These are phyloP conservation scores for Pelargonium fulgidum DNA, from an alignment of 441 rosid species.

Conservation along the genomic window DNA sequence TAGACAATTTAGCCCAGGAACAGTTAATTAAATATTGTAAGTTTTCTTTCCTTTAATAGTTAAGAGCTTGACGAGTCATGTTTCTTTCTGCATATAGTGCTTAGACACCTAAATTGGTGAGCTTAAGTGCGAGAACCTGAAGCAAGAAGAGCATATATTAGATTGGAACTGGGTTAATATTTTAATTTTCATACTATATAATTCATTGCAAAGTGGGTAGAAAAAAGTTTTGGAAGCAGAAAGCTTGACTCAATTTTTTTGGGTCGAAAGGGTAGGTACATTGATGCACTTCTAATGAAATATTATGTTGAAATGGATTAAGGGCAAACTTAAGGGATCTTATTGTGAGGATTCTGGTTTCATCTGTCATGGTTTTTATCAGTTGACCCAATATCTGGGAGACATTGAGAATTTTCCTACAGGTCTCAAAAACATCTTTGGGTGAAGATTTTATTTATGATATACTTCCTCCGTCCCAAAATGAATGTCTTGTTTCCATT, in stretches of 20 bases:
- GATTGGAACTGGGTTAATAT: neutral
- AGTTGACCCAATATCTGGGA: neutral
- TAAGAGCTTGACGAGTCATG: neutral
- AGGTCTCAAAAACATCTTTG: constrained; percentile 4
- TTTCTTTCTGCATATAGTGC: constrained; percentile 9
- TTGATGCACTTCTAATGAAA: neutral
- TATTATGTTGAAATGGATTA: neutral
- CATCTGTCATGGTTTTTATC: neutral
- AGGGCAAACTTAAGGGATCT: neutral
- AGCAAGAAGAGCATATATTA: neutral
- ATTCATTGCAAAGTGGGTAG: neutral
- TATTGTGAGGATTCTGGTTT: neutral
- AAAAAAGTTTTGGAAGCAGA: neutral
- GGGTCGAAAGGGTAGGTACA: neutral
- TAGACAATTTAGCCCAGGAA: constrained; percentile 84
- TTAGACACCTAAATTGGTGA: neutral
- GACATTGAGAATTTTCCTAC: neutral
- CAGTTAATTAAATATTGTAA: constrained; percentile 75
- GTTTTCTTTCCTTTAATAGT: constrained; percentile 24
- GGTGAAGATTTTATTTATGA: neutral
- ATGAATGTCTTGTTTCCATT: no score
- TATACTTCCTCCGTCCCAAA: no score
- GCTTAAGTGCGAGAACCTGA: neutral
- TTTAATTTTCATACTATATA: neutral
- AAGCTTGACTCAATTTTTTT: neutral